Evolutionary conservation across 1,284 basidiomycete species (phyloP), one percentile per base, ranked within the genome.

Genomic region (Cutaneotrichosporon spelunceum): DNA sequence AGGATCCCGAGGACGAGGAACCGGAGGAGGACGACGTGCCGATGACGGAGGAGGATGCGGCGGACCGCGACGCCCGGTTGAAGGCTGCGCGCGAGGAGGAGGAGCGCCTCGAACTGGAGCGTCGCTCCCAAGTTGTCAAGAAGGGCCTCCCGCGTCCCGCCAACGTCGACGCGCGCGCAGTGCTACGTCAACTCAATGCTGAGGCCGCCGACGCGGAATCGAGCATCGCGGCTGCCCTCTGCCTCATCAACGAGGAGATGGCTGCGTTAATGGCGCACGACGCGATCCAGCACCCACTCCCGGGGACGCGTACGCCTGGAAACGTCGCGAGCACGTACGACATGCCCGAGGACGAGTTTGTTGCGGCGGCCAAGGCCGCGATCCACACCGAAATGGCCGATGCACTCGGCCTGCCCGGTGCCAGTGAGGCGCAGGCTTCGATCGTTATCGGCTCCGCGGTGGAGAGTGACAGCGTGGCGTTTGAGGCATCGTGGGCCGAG

Each of bases 191-290:
- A 33, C 61, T 66, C 19, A 58, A 61, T 29, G 61, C 49, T 56
- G 74, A 86, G 14, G 80, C 81, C 9, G 83, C 84, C 29, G 81
- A 82, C 21, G 81, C 82, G 3, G 79, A 82, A 23, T 67, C 77
- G 30, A 82, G 82, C 53, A 67, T 84, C 6, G 80, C 80, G 3
- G 77, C 81, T 4, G 88, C 86, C 0, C 83, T 87, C 64, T 82
- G 80, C 57, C 80, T 94, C 36, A 84, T 99, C 69, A 85, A 93
- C 70, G 77, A 81, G 24, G 96, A 99, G 75, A 84, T 97, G 60
- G 88, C 86, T 1, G 81, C 82, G 50, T 83, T 99, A 26, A 80
- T 99, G 67, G 84, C 87, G 63, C 93, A 99, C 76, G 96, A 99
- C 78, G 85, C 92, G 6, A 86, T 96, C 62, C 84, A 86, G 0